Conservation (phyloP, 2,329 filamentous ascomycete species). For the Verticillium klebahnii region DNA sequence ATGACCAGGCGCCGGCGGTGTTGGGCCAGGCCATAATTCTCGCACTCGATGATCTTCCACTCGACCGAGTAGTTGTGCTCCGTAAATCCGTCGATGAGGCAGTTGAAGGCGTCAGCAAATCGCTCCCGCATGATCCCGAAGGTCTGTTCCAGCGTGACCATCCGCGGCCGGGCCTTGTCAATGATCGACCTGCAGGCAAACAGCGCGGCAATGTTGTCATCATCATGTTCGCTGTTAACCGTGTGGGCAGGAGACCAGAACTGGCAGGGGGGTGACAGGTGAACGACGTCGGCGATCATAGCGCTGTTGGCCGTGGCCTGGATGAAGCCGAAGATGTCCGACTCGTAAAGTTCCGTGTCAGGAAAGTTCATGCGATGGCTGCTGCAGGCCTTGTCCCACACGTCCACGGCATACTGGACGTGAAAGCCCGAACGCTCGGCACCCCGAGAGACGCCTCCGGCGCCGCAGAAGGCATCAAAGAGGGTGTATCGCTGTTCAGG, state of each 20-base stretch:
- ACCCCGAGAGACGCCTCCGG: constrained; percentile 65
- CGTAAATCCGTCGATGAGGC: constrained; percentile 60
- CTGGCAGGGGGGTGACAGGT: constrained; percentile 76
- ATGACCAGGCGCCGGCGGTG: constrained; percentile 48
- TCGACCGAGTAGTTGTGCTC: constrained; percentile 62
- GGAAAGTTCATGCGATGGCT: constrained; percentile 59
- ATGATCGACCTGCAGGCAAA: constrained; percentile 53
- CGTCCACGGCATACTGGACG: constrained; percentile 61
- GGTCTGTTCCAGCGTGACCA: constrained; percentile 78
- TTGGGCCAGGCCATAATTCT: constrained; percentile 47
- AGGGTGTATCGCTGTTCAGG: constrained; percentile 54
- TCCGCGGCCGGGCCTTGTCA: constrained; percentile 53
- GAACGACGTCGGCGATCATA: constrained; percentile 60
- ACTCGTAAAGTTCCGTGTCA: constrained; percentile 39
- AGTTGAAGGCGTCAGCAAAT: constrained; percentile 52
- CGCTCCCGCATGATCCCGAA: constrained; percentile 56
- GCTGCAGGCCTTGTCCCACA: constrained; percentile 46
- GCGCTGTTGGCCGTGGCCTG: constrained; percentile 16
- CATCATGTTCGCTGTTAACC: constrained; percentile 50
- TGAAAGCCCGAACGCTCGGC: constrained; percentile 53
- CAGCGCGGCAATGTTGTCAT: constrained; percentile 59
- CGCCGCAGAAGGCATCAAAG: constrained; percentile 70
- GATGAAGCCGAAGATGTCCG: constrained; percentile 46
- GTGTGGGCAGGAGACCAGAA: constrained; percentile 72
- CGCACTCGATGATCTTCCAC: constrained; percentile 57